Evolutionary conservation across 805 yeast species (phyloP).

Genomic region (Candida vaughaniae): DNA sequence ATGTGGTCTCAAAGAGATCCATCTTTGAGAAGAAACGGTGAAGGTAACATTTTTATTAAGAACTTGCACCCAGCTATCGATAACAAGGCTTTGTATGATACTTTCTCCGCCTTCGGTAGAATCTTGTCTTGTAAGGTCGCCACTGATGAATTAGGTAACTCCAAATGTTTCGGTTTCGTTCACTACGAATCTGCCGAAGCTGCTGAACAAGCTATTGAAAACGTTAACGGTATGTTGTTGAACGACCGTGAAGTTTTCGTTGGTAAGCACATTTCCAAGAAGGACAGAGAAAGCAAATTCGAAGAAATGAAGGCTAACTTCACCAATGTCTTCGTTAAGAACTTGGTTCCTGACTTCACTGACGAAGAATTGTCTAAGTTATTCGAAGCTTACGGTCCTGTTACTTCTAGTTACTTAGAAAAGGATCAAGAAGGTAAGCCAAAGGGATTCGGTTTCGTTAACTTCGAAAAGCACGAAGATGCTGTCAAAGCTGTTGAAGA

Average conservation of each 20-base stretch:
- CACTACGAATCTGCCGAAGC: slow-evolving; percentile 93
- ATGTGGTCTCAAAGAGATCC: slow-evolving; percentile 99
- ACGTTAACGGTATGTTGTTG: slow-evolving; percentile 96
- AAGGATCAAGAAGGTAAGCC: slow-evolving; percentile 84
- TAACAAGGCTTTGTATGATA: slow-evolving; percentile 97
- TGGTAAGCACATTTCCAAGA: slow-evolving; percentile 88
- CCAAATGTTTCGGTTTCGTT: slow-evolving; percentile 96
- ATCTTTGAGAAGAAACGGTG: slow-evolving; percentile 88
- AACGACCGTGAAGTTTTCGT: slow-evolving; percentile 95
- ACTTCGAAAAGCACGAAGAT: slow-evolving; percentile 81
- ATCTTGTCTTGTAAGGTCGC: slow-evolving; percentile 97
- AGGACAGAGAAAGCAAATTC: slow-evolving; percentile 91
- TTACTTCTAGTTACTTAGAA: slow-evolving; percentile 82
- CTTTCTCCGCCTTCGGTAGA: slow-evolving; percentile 94
- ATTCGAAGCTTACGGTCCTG: slow-evolving; percentile 71
- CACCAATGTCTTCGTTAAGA: slow-evolving; percentile 95
- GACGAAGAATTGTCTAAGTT: slow-evolving; percentile 70
- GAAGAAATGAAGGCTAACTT: slow-evolving; percentile 88
- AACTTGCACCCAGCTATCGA: slow-evolving; percentile 98
- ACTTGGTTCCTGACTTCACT: slow-evolving; percentile 69
- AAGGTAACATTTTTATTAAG: slow-evolving; percentile 96
- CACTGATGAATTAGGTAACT: slow-evolving; percentile 84
- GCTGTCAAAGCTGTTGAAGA: slow-evolving; percentile 92
- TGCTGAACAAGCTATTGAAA: slow-evolving; percentile 92
- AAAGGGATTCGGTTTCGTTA: slow-evolving; percentile 94